A percentile compares a stretch with the other conserved stretches of the same genome.
phyloP scores from a whole-genome alignment of 2,329 filamentous ascomycete species.

The Beauveria caledonica region DNA sequence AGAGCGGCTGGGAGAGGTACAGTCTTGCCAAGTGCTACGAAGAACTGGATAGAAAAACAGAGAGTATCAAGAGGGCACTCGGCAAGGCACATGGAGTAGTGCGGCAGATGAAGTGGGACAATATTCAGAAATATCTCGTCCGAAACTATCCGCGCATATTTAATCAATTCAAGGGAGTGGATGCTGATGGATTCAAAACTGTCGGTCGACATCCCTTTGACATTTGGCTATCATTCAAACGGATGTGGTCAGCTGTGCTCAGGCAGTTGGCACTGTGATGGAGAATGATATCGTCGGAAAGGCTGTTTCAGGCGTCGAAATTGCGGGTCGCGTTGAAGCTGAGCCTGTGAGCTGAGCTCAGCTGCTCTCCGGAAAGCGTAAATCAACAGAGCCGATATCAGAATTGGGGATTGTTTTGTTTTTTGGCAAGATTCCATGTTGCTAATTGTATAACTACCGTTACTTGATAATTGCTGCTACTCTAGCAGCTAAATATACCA shows the following conservation, averaged over 20 bases:
- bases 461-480: not conserved
- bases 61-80: not conserved
- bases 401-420: too few relatives aligned
- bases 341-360: too few relatives aligned
- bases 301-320: too few relatives aligned
- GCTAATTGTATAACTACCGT: not conserved
- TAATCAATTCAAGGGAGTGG: not conserved
- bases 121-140: not conserved
- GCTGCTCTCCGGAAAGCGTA: too few relatives aligned
- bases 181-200: not conserved
- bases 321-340: too few relatives aligned
- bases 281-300: too few relatives aligned
- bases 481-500: not conserved
- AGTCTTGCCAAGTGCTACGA: not conserved
- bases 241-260: too few relatives aligned
- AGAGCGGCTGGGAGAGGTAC: not conserved
- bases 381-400: too few relatives aligned
- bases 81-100: not conserved
- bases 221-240: not conserved
- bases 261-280: too few relatives aligned
- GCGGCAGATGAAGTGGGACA: not conserved
- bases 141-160: not conserved
- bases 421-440: too few relatives aligned
- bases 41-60: not conserved
- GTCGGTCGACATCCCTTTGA: constrained; percentile 8